Percentiles rank a stretch among this genome's conserved stretches.
These are phyloP conservation scores for Mycena sanguinolenta DNA, from an alignment of 768 basidiomycete genomes.

Conservation along the genomic window DNA sequence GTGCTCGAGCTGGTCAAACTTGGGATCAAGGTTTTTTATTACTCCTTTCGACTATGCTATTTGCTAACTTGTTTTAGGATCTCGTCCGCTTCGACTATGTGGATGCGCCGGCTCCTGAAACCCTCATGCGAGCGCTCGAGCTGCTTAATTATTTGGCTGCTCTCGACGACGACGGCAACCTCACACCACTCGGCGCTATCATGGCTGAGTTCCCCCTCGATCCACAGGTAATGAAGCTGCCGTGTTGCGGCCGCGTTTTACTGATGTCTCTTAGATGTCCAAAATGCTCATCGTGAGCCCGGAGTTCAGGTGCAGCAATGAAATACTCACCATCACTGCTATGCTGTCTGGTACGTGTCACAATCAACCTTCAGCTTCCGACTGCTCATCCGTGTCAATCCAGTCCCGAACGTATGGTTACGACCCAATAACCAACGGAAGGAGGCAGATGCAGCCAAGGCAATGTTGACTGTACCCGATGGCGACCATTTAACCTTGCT, in stretches of 20 bases:
- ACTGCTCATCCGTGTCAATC: background rate
- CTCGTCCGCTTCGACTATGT: constrained; percentile 90
- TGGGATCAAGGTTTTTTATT: constrained; percentile 79
- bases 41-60: constrained; percentile 2
- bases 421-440: constrained; percentile 89
- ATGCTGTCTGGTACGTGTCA: constrained; percentile 89
- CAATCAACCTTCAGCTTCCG: background rate
- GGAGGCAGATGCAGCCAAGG: constrained; percentile 95
- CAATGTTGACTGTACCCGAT: constrained; percentile 88
- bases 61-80: constrained; percentile 61
- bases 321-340: constrained; percentile 93
- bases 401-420: constrained; percentile 95
- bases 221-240: constrained; percentile 75
- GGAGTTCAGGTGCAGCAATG: constrained; percentile 96
- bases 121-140: constrained; percentile 96
- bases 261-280: constrained; percentile 67
- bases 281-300: constrained; percentile 96
- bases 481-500: constrained; percentile 97
- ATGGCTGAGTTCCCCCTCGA: constrained; percentile 99
- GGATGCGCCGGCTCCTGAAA: constrained; percentile 95
- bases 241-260: background rate
- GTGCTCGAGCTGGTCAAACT: constrained; percentile 95
- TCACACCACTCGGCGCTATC: constrained; percentile 87
- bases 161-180: constrained; percentile 92
- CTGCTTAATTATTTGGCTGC: constrained; percentile 93